Evolutionary conservation across 1,139 yeast genomes (phyloP).

Genomic region (Yamadazyma pseudoaaseri): DNA sequence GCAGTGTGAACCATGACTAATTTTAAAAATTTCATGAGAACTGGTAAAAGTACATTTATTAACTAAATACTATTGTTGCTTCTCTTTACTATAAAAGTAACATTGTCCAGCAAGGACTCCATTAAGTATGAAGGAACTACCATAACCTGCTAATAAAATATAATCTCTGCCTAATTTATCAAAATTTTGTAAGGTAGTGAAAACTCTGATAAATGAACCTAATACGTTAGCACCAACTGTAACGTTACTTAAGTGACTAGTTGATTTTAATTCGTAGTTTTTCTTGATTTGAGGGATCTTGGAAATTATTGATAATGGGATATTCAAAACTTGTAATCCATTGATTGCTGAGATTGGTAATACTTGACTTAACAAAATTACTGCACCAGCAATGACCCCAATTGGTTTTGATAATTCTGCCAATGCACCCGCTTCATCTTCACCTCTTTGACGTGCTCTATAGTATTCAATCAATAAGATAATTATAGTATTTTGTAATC

Average conservation of each 20-base stretch:
- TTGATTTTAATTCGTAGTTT: conserved; percentile 48
- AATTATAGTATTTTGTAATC: conserved; percentile 39
- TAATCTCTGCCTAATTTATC: conserved; percentile 26
- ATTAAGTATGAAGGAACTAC: conserved; percentile 33
- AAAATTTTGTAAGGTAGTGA: conserved; percentile 48
- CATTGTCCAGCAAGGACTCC: conserved; percentile 34
- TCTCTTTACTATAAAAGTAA: conserved; percentile 21
- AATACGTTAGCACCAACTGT: conserved; percentile 55
- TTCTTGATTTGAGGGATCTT: conserved; percentile 56
- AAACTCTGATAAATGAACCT: conserved; percentile 57
- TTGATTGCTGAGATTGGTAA: conserved; percentile 32
- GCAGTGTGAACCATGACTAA: conserved; percentile 55
- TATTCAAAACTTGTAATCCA: conserved; percentile 47
- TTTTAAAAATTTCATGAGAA: neutral
- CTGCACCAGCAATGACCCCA: conserved; percentile 25
- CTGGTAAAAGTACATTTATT: too few species aligned
- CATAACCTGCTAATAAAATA: conserved; percentile 36
- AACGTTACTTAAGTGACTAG: conserved; percentile 53
- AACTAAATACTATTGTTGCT: too few species aligned
- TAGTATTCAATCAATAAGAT: conserved; percentile 39
- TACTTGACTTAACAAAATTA: conserved; percentile 29
- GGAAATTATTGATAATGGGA: conserved; percentile 53
- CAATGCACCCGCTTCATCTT: conserved; percentile 14
- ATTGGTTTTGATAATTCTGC: conserved; percentile 26
- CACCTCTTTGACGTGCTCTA: conserved; percentile 20